Evolutionary conservation across 148 eudicot genomes (phyloP).

Genomic region (Pouteria glomerata): DNA sequence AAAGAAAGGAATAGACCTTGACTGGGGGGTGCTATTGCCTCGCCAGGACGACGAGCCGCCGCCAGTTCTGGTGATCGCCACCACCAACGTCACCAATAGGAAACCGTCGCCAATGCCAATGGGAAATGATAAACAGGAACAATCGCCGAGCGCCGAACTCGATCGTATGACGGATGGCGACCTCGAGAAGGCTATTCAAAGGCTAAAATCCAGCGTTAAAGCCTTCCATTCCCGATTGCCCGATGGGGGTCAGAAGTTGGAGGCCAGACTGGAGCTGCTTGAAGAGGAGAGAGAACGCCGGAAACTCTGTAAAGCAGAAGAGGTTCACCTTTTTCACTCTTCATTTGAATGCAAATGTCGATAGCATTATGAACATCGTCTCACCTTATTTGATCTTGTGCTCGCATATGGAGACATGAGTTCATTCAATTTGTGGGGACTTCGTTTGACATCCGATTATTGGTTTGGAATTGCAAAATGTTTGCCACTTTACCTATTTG

Average conservation of each 20-base stretch:
- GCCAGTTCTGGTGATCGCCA: slow-evolving; percentile 18
- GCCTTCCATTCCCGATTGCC: neutral
- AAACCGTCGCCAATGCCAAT: neutral
- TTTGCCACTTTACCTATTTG: neutral
- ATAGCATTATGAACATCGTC: neutral
- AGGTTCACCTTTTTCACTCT: neutral
- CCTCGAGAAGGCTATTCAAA: slow-evolving; percentile 1
- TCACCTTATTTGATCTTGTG: neutral
- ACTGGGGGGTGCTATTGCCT: neutral
- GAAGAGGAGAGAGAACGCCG: slow-evolving; percentile 28
- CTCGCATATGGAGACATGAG: neutral
- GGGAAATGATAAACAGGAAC: neutral
- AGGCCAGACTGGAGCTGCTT: neutral
- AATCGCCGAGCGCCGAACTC: slow-evolving; percentile 6
- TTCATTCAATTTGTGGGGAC: neutral
- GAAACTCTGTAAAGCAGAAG: neutral
- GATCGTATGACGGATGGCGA: neutral
- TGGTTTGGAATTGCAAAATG: neutral
- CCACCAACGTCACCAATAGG: too few relatives aligned
- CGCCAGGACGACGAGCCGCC: slow-evolving; percentile 20
- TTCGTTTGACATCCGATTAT: neutral
- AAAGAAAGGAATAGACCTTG: slow-evolving; percentile 1
- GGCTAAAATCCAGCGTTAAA: neutral
- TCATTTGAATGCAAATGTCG: neutral
- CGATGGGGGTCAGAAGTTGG: slow-evolving; percentile 31